Conservation (phyloP, 176 grass and related monocot species). For the Chloris gayana region DNA sequence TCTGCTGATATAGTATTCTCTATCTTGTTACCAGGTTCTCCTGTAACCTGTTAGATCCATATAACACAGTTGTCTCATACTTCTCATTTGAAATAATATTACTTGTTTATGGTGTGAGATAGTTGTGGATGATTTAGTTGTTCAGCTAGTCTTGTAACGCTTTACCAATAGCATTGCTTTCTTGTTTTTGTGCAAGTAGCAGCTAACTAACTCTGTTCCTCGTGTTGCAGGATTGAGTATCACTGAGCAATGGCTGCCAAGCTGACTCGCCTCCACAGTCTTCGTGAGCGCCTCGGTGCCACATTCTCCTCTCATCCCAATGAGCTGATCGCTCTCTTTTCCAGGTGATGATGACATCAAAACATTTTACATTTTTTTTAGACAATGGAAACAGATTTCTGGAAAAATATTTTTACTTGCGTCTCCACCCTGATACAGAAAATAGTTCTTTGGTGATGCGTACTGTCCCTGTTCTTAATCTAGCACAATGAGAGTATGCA, state of each 20-base stretch:
- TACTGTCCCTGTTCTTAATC: neutral
- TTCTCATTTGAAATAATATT: neutral
- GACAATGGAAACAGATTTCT: too few species aligned
- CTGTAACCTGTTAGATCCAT: neutral
- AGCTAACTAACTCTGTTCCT: neutral
- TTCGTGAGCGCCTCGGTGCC: conserved; percentile 73
- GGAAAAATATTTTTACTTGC: conserved; percentile 9
- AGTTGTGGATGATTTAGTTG: neutral
- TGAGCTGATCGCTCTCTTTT: conserved; percentile 93
- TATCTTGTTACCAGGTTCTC: neutral
- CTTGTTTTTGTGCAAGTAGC: conserved; percentile 46
- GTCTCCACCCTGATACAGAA: neutral
- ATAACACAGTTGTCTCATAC: neutral
- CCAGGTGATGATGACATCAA: conserved; percentile 53
- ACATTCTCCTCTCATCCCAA: conserved; percentile 89
- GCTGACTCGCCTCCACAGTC: conserved; percentile 84
- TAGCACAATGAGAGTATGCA: neutral
- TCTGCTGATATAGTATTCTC: conserved; percentile 3
- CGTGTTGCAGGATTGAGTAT: conserved; percentile 35
- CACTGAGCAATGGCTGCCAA: conserved; percentile 66
- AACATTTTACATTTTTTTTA: neutral
- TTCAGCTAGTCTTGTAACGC: conserved; percentile 13
- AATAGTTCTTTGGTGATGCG: neutral
- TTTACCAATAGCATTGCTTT: conserved; percentile 6
- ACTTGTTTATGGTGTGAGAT: neutral